These are phyloP conservation scores for Dalbergia cultrata DNA, from an alignment of 306 rosid species.

Conservation along the genomic window DNA sequence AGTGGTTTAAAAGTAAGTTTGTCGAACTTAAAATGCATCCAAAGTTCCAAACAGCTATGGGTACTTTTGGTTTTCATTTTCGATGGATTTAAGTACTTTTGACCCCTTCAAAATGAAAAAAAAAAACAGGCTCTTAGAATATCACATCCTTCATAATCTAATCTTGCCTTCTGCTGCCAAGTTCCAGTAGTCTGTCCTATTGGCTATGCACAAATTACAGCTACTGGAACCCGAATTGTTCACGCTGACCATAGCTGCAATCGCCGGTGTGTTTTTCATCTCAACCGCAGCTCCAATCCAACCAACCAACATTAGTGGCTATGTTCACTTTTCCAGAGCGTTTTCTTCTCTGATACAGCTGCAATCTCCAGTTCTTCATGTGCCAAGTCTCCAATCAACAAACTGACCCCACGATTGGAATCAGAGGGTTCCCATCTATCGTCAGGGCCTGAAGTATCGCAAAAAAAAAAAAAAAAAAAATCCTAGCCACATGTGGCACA, in stretches of 20 bases:
- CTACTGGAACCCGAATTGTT: slow-evolving; percentile 3
- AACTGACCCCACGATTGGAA: no score
- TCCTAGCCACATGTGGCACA: not conserved
- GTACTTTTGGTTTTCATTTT: no score
- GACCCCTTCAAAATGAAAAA: no score
- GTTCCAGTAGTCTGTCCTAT: not conserved
- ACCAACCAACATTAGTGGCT: not conserved
- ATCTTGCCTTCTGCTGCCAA: not conserved
- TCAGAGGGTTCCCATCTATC: no score
- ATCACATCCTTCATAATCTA: not conserved
- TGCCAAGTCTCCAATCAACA: not conserved
- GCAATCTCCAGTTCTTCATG: slow-evolving; percentile 13
- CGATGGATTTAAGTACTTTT: no score
- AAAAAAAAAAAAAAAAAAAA: no score
- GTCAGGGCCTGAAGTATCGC: no score
- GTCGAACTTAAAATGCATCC: no score
- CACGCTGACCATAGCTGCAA: not conserved
- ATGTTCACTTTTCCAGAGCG: not conserved
- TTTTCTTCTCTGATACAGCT: not conserved
- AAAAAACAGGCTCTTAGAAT: no score
- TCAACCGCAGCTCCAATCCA: not conserved
- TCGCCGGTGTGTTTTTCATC: not conserved
- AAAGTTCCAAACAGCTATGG: no score
- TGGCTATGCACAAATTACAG: not conserved
- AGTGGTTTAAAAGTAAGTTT: no score